Evolutionary conservation across 2,329 filamentous ascomycete species (phyloP).

Genomic region (Fusarium tupiense): DNA sequence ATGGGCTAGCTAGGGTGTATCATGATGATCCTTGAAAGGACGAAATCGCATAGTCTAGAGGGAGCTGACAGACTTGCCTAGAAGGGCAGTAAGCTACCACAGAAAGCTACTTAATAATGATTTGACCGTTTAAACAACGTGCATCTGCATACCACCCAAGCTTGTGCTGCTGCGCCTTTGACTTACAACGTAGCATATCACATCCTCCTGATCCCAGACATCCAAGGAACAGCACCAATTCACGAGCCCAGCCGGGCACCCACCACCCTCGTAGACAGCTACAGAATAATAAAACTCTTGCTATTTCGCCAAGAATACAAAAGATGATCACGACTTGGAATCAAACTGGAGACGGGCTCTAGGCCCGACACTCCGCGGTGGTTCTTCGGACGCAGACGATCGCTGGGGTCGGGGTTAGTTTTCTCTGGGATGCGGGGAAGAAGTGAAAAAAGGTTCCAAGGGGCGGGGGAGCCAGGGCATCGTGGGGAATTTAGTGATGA

Average conservation of each 20-base stretch:
- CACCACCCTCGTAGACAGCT: neutral
- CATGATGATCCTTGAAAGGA: neutral
- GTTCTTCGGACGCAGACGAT: constrained; percentile 29
- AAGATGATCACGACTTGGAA: neutral
- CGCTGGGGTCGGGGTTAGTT: constrained; percentile 15
- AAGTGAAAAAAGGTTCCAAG: neutral
- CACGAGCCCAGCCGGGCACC: neutral
- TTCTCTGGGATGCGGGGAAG: constrained; percentile 30
- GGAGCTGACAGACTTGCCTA: constrained; percentile 22
- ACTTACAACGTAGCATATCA: neutral
- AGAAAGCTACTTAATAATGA: constrained; percentile 2
- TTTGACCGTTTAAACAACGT: constrained; percentile 10
- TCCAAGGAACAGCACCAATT: neutral
- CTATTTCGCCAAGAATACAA: constrained; percentile 9
- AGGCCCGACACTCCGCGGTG: constrained; percentile 38
- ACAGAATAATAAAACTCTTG: constrained; percentile 2
- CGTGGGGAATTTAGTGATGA: constrained; percentile 21
- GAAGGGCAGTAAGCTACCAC: constrained; percentile 19
- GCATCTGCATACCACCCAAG: constrained; percentile 23
- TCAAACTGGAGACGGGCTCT: constrained; percentile 21
- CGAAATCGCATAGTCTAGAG: neutral
- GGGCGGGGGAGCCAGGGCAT: constrained; percentile 13
- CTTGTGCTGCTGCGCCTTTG: neutral
- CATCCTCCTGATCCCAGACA: neutral
- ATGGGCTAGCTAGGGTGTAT: neutral